phyloP scores from a whole-genome alignment of 371 early-diverging fungal species.

The Actinomortierella ambigua region DNA sequence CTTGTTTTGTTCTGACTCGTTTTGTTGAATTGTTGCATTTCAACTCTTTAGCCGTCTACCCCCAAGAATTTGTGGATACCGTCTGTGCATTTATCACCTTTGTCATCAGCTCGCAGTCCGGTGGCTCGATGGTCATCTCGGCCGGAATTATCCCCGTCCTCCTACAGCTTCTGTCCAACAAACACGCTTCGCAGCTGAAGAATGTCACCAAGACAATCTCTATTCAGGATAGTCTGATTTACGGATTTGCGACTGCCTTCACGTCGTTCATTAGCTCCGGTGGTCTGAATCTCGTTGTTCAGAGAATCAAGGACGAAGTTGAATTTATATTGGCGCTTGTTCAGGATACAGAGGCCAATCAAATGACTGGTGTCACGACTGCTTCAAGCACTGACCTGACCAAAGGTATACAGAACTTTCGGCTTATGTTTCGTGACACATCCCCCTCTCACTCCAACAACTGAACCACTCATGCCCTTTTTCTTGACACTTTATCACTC shows the following conservation, averaged over 20 bases:
- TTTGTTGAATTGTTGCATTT: neutral
- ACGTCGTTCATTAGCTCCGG: slow-evolving; percentile 80
- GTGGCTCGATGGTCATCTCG: slow-evolving; percentile 89
- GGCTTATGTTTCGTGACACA: neutral
- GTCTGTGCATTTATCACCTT: slow-evolving; percentile 79
- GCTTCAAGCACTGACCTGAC: neutral
- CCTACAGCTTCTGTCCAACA: slow-evolving; percentile 62
- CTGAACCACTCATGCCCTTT: neutral
- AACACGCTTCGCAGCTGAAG: slow-evolving; percentile 57
- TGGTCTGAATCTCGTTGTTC: slow-evolving; percentile 80
- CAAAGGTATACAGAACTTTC: slow-evolving; percentile 28
- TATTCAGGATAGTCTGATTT: slow-evolving; percentile 82
- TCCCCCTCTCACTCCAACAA: neutral
- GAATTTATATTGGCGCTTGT: slow-evolving; percentile 49
- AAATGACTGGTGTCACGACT: slow-evolving; percentile 48
- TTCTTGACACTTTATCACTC: neutral
- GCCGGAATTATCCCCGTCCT: slow-evolving; percentile 88
- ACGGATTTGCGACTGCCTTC: slow-evolving; percentile 77
- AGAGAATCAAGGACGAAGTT: slow-evolving; percentile 78
- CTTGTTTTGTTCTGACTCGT: too few species aligned
- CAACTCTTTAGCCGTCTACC: slow-evolving; percentile 44
- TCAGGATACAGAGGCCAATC: slow-evolving; percentile 26
- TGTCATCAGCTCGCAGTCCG: slow-evolving; percentile 77
- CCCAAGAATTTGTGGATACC: slow-evolving; percentile 84
- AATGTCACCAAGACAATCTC: slow-evolving; percentile 74